Evolutionary conservation across 2,329 filamentous ascomycete genomes (phyloP).

Genomic region (Ceratocystis papillata): DNA sequence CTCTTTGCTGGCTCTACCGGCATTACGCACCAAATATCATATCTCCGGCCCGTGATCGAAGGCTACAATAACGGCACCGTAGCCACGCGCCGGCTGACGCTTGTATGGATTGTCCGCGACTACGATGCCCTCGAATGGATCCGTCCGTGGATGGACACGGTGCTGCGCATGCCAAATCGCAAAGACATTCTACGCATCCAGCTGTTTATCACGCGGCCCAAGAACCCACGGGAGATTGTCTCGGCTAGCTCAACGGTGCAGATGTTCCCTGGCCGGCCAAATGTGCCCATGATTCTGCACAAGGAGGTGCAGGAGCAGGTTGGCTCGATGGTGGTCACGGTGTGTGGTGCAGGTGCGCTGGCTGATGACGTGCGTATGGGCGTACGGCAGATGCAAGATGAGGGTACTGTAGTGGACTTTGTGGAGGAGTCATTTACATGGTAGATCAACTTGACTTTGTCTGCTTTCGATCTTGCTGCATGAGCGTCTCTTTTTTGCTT

Average conservation of each 20-base stretch:
- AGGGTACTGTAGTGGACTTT: conserved; percentile 56
- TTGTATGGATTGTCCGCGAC: conserved; percentile 89
- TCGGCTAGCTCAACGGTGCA: conserved; percentile 70
- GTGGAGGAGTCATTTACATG: conserved; percentile 67
- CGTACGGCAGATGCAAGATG: conserved; percentile 52
- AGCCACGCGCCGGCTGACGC: conserved; percentile 67
- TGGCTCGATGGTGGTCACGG: conserved; percentile 79
- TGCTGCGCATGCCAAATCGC: conserved; percentile 69
- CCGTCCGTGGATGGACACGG: conserved; percentile 65
- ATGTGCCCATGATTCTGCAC: conserved; percentile 65
- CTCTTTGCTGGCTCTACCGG: conserved; percentile 88
- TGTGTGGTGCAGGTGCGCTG: conserved; percentile 64
- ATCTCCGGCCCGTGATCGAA: conserved; percentile 64
- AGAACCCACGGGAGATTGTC: conserved; percentile 69
- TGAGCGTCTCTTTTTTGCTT: conserved; percentile 1
- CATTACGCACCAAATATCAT: conserved; percentile 89
- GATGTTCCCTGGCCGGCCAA: conserved; percentile 84
- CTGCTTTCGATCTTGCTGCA: conserved; percentile 3
- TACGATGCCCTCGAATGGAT: conserved; percentile 89
- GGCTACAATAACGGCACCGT: conserved; percentile 60
- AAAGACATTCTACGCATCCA: conserved; percentile 75
- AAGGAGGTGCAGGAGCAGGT: conserved; percentile 73
- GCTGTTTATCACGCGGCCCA: conserved; percentile 81
- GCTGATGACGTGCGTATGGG: conserved; percentile 65
- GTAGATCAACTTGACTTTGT: conserved; percentile 31